Conservation (phyloP, 2,329 filamentous ascomycete genomes). For the Microsporum canis region DNA sequence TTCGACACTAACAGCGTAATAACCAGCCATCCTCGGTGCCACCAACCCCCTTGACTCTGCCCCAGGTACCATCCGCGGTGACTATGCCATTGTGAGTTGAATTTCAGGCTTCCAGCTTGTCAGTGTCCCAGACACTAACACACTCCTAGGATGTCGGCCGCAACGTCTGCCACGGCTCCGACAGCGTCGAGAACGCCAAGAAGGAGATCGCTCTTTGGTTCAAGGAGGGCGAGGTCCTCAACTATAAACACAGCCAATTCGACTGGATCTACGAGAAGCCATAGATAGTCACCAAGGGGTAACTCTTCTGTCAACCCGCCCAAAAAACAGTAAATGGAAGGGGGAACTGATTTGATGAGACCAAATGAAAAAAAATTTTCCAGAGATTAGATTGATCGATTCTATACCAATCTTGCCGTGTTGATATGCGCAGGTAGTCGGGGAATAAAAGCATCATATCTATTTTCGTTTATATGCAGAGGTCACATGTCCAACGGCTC, state of each 20-base stretch:
- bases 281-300: slow-evolving; percentile 19
- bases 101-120: neutral
- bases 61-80: slow-evolving; percentile 96
- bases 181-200: slow-evolving; percentile 96
- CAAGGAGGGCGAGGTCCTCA: slow-evolving; percentile 72
- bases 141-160: slow-evolving; percentile 61
- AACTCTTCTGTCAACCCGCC: neutral
- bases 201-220: slow-evolving; percentile 99
- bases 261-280: slow-evolving; percentile 97
- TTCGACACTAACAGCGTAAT: neutral
- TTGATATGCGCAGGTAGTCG: neutral
- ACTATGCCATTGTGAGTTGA: slow-evolving; percentile 59
- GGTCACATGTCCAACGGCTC: slow-evolving; percentile 22
- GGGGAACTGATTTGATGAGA: neutral
- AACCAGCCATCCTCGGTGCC: slow-evolving; percentile 76
- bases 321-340: neutral
- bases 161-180: slow-evolving; percentile 99
- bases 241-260: slow-evolving; percentile 72
- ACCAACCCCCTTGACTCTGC: slow-evolving; percentile 94
- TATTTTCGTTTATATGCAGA: neutral
- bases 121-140: slow-evolving; percentile 12
- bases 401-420: neutral
- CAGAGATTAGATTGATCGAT: neutral
- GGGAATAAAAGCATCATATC: neutral
- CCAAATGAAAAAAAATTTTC: neutral